Percentiles rank a stretch among this genome's conserved stretches.
Conservation (phyloP, 768 basidiomycete genomes). For the Albatrellus ellisii region DNA sequence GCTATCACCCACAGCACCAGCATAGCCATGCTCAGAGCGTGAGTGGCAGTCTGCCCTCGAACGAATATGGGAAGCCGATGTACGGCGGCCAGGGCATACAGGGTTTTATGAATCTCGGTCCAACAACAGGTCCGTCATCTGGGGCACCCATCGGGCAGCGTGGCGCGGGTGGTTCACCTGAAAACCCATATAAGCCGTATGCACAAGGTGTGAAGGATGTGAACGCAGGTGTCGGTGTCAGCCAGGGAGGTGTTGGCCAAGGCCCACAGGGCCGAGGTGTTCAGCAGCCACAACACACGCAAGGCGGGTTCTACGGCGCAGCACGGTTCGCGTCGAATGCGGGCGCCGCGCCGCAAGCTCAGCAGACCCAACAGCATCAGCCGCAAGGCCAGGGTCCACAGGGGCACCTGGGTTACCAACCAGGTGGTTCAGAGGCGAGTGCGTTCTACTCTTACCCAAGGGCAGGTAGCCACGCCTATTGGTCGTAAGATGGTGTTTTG, state of each 20-base stretch:
- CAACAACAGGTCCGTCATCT: slow-evolving; percentile 25
- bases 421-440: slow-evolving; percentile 41
- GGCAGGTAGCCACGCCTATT: slow-evolving; percentile 17
- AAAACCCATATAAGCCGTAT: slow-evolving; percentile 67
- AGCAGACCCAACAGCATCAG: slow-evolving; percentile 30
- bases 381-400: slow-evolving; percentile 31
- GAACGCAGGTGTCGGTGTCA: slow-evolving; percentile 28
- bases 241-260: slow-evolving; percentile 24
- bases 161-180: slow-evolving; percentile 47
- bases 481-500: neutral
- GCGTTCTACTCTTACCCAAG: slow-evolving; percentile 70
- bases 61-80: slow-evolving; percentile 32
- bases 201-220: slow-evolving; percentile 48
- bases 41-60: slow-evolving; percentile 24
- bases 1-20: slow-evolving; percentile 46
- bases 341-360: slow-evolving; percentile 29
- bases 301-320: slow-evolving; percentile 32
- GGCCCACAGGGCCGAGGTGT: slow-evolving; percentile 30
- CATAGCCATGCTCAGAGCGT: slow-evolving; percentile 23
- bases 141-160: slow-evolving; percentile 35
- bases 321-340: slow-evolving; percentile 30
- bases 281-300: slow-evolving; percentile 28
- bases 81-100: slow-evolving; percentile 51
- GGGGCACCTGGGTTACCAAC: slow-evolving; percentile 48
- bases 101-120: slow-evolving; percentile 44